Conservation (phyloP, 2,329 filamentous ascomycete species). For the Monosporascus sp. region DNA sequence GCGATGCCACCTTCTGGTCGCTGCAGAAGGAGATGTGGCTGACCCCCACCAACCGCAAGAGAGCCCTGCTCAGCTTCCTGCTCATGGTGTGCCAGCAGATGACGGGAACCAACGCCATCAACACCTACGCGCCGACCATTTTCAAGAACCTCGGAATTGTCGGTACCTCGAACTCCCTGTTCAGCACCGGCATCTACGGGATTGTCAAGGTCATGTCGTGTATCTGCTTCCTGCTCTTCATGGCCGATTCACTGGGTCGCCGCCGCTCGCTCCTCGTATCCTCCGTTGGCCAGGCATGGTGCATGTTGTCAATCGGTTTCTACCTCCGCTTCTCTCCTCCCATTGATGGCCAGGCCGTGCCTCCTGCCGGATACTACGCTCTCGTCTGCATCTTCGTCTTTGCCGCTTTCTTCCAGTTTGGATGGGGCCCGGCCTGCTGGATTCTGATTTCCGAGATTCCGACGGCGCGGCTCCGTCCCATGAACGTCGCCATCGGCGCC, state of each 20-base stretch:
- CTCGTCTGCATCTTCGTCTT: conserved; percentile 65
- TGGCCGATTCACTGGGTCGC: conserved; percentile 54
- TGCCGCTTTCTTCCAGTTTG: conserved; percentile 59
- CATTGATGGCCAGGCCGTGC: conserved; percentile 40
- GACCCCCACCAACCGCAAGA: conserved; percentile 56
- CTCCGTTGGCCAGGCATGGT: conserved; percentile 51
- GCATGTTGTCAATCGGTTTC: conserved; percentile 62
- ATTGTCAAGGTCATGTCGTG: conserved; percentile 58
- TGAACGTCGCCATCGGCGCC: conserved; percentile 55
- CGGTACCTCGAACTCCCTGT: conserved; percentile 46
- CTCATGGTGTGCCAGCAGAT: conserved; percentile 67
- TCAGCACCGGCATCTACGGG: conserved; percentile 59
- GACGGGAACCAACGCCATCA: conserved; percentile 48
- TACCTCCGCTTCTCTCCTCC: conserved; percentile 58
- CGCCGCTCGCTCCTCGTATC: conserved; percentile 53
- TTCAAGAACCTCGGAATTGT: conserved; percentile 30
- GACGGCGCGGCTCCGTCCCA: conserved; percentile 42
- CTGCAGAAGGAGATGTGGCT: conserved; percentile 60
- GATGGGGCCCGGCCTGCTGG: conserved; percentile 64
- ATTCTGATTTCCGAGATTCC: conserved; percentile 60
- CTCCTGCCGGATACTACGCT: conserved; percentile 58
- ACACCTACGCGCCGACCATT: conserved; percentile 28
- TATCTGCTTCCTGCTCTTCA: conserved; percentile 51
- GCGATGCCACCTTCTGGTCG: conserved; percentile 48
- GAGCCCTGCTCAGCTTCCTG: conserved; percentile 55